Evolutionary conservation across 2,329 filamentous ascomycete species (phyloP), one percentile per base, ranked within the genome.

Genomic region (Dactylonectria estremocensis): DNA sequence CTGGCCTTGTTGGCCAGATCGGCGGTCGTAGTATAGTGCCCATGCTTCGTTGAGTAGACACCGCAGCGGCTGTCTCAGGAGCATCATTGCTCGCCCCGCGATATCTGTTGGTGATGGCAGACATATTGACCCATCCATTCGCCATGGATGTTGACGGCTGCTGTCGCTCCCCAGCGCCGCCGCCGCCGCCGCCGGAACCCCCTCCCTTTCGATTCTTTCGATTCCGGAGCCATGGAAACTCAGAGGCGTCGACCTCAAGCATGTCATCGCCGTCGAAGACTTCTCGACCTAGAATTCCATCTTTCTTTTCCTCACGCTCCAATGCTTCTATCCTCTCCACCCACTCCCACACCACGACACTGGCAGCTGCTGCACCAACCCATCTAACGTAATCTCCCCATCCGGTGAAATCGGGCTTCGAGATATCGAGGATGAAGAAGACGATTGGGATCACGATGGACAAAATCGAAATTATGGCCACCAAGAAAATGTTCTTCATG

Each of bases 321-420:
- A 97, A 81, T 0, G 95, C 94, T 79, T 98, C 95, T 55, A 98
- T 98, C 28, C 95, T 89, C 80, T 98, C 95, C 3, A 98, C 95
- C 95, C 95, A 98, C 80, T 98, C 95, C 95, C 95, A 98, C 2
- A 98, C 95, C 22, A 97, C 93, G n/a, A 97, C 95, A 81, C 94
- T 97, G 31, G 95, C 95, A 1, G 95, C 95, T 0, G 95, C 95
- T 1, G 95, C 95, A 54, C 95, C 95, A n/a, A 97, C 95, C 95
- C 95, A 98, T 76, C 95, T 88, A 52, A 97, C 95, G 77, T 97
- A 98, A 77, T 97, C 95, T 77, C 95, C 95, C 95, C 95, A 98
- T 9, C 93, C 94, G 45, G 93, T 93, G 68, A 97, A 92, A 68
- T 94, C 91, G 28, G 94, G 92, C 75, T 95, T 92, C 9, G 92